Evolutionary conservation across 306 rosid genomes (phyloP), one percentile per base, ranked within the genome.

Genomic region (Citrullus amarus): DNA sequence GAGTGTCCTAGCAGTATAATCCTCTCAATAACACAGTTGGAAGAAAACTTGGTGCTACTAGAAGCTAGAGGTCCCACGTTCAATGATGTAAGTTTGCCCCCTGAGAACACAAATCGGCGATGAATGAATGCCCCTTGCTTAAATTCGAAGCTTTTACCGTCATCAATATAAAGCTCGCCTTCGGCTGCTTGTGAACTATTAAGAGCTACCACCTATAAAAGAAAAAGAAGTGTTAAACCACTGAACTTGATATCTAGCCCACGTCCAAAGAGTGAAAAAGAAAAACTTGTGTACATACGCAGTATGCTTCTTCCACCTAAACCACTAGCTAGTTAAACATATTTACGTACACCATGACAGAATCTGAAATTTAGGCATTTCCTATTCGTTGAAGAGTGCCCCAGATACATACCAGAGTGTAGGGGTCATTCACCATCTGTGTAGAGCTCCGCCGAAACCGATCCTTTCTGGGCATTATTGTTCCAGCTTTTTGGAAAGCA

Each of bases 401-500:
- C 67, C 30, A 78, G 82, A 75, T 75, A 81, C 90, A 51, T 91
- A 95, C 99, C 96, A 95, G 89, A 74, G 97, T 92, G 80, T 81
- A 92, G 20, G 99, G 99, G 90, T 95, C 99, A 39, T 95, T 90
- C 22, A 76, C 81, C 99, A 92, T 95, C 87, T 90, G 99, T 16
- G 97, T 89, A 81, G 99, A 91, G 88, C 99, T 92, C 80, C 96
- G 90, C 69, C 99, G 93, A 70, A 87, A 86, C n/a, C 97, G 84
- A 84, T 92, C 99, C 83, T 86, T 95, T 88, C 99, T 90, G 6
- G 97, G 84, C 60, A 95, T 74, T 84, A 95, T 95, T 36, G 97
- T 91, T 75, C 99, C 99, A 76, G 86, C 93, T 85, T 92, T 92
- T 87, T 83, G 96, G 89, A 95, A 91, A 80, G 93, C 93, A 82